Conservation (phyloP, 768 basidiomycete species). For the Tricholoma matsutake region DNA sequence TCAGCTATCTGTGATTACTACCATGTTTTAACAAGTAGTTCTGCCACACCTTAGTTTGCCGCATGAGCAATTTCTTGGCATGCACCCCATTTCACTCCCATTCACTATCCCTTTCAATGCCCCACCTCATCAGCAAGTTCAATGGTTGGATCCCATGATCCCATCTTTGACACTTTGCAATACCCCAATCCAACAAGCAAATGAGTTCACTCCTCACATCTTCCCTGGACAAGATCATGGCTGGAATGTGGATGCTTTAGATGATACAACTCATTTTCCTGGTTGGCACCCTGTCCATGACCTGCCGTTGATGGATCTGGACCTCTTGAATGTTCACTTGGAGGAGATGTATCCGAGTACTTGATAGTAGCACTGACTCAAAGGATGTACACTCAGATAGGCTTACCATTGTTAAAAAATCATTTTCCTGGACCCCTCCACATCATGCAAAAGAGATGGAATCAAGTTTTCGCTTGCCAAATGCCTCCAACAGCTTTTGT, state of each 20-base stretch:
- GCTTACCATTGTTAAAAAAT: no score
- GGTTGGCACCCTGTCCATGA: neutral
- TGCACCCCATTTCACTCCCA: neutral
- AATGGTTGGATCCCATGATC: neutral
- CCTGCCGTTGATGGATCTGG: neutral
- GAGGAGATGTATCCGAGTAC: neutral
- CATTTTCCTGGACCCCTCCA: no score
- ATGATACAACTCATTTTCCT: neutral
- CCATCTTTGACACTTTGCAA: neutral
- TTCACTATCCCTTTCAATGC: no score
- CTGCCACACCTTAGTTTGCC: neutral
- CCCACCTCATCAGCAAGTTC: no score
- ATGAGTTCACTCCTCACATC: neutral
- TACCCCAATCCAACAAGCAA: neutral
- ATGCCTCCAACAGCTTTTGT: no score
- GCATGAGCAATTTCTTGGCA: neutral
- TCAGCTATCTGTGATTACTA: no score
- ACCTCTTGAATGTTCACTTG: neutral
- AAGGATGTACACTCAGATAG: no score
- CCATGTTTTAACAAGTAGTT: no score
- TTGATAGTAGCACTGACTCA: no score
- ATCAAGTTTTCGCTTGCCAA: no score
- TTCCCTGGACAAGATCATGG: neutral
- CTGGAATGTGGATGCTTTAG: neutral
- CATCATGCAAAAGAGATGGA: no score